phyloP scores from a whole-genome alignment of 345 rosid species.

The Gossypium rotundifolium region DNA sequence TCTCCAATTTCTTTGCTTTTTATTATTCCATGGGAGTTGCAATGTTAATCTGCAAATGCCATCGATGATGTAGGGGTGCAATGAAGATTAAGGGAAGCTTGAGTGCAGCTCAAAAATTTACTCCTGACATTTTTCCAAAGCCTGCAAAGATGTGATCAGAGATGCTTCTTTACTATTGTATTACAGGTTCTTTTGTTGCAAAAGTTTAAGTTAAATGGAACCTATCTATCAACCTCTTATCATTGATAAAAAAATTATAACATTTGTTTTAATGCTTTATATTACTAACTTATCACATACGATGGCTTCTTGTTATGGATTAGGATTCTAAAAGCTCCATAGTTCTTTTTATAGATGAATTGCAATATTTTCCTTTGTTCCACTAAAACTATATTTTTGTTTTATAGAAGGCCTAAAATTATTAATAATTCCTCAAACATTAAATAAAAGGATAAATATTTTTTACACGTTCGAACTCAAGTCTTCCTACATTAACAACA shows the following conservation, averaged over 20 bases:
- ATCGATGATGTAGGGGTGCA: conserved; percentile 59
- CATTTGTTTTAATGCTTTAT: background rate
- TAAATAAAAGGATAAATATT: too few relatives aligned
- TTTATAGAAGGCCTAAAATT: too few relatives aligned
- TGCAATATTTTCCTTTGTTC: too few relatives aligned
- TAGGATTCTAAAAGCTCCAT: too few relatives aligned
- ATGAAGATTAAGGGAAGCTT: background rate
- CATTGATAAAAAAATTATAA: background rate
- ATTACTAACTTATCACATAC: background rate
- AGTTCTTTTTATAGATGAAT: too few relatives aligned
- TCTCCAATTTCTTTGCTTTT: background rate
- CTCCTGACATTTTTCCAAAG: background rate
- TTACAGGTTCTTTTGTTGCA: background rate
- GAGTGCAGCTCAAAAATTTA: background rate
- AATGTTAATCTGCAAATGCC: conserved; percentile 21
- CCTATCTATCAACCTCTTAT: background rate
- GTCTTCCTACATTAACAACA: too few relatives aligned
- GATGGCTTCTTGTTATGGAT: background rate
- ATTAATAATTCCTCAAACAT: too few relatives aligned
- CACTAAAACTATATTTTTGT: too few relatives aligned
- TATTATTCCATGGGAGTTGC: conserved; percentile 43
- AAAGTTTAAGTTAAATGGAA: background rate
- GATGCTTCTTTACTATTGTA: background rate
- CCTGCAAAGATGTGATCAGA: conserved; percentile 60
- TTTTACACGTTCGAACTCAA: too few relatives aligned